These are phyloP conservation scores for Parathielavia appendiculata DNA, from an alignment of 495 filamentous ascomycete species.

Conservation along the genomic window DNA sequence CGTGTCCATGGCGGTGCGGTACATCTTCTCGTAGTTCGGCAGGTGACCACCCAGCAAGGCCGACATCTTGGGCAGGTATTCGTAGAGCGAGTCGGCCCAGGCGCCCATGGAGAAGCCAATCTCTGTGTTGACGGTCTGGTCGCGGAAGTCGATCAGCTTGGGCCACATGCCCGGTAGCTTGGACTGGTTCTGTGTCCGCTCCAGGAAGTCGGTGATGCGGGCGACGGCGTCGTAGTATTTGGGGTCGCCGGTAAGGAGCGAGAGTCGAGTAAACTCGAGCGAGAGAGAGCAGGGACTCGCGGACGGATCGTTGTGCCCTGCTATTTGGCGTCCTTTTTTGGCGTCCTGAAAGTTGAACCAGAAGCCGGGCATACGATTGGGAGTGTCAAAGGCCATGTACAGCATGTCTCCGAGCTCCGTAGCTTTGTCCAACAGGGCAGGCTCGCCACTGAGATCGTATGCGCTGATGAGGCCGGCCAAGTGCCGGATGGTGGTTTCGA, in stretches of 20 bases:
- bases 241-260: constrained; percentile 72
- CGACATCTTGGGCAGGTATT: constrained; percentile 77
- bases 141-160: constrained; percentile 52
- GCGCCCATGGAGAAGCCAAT: constrained; percentile 60
- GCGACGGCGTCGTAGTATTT: constrained; percentile 83
- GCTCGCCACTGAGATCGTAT: constrained; percentile 61
- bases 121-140: constrained; percentile 23
- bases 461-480: constrained; percentile 71
- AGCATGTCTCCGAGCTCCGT: constrained; percentile 74
- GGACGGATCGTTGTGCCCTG: constrained; percentile 31
- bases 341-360: constrained; percentile 53
- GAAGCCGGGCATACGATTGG: constrained; percentile 77
- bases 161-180: constrained; percentile 82
- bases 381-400: constrained; percentile 82
- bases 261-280: constrained; percentile 78
- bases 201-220: constrained; percentile 67
- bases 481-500: constrained; percentile 77
- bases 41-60: constrained; percentile 38
- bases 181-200: constrained; percentile 61
- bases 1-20: constrained; percentile 55
- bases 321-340: constrained; percentile 57
- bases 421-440: constrained; percentile 67
- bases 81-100: constrained; percentile 77
- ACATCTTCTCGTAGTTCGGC: constrained; percentile 37
- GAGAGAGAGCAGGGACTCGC: constrained; percentile 77